phyloP scores from a whole-genome alignment of 345 rosid genomes.

The Brassica juncea region DNA sequence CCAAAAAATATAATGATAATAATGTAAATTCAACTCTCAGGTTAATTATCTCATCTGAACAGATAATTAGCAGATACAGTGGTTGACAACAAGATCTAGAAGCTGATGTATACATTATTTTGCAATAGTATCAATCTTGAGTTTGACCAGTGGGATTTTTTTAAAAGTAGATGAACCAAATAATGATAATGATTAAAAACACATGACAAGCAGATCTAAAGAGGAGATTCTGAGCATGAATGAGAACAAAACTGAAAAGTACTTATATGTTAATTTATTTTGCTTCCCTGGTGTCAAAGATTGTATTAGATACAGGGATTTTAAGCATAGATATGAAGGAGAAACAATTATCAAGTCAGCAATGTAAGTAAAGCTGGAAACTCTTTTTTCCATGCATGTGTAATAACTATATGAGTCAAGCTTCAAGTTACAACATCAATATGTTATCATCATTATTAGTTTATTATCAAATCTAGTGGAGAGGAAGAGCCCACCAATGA shows the following conservation, averaged over 20 bases:
- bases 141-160: conserved; percentile 30
- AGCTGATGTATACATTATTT: conserved; percentile 30
- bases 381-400: neutral
- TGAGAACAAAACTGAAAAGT: conserved; percentile 36
- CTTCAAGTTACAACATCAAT: conserved; percentile 26
- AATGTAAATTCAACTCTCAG: conserved; percentile 23
- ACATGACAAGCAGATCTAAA: conserved; percentile 39
- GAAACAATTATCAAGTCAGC: conserved; percentile 28
- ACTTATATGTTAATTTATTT: conserved; percentile 25
- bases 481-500: conserved; percentile 38
- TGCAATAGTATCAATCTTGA: conserved; percentile 19
- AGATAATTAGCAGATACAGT: conserved; percentile 30
- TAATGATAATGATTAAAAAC: conserved; percentile 38
- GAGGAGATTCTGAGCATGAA: conserved; percentile 45
- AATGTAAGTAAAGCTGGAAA: conserved; percentile 34
- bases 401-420: conserved; percentile 28
- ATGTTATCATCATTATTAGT: conserved; percentile 1
- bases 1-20: conserved; percentile 4
- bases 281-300: conserved; percentile 40
- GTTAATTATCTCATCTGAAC: conserved; percentile 25
- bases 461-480: conserved; percentile 25
- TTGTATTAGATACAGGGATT: conserved; percentile 42
- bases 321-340: conserved; percentile 52
- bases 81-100: conserved; percentile 33
- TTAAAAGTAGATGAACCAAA: conserved; percentile 23